Evolutionary conservation across 352 stramenopile species (phyloP), one percentile per base, ranked within the genome.

Genomic region (Phytopythium kandeliae): DNA sequence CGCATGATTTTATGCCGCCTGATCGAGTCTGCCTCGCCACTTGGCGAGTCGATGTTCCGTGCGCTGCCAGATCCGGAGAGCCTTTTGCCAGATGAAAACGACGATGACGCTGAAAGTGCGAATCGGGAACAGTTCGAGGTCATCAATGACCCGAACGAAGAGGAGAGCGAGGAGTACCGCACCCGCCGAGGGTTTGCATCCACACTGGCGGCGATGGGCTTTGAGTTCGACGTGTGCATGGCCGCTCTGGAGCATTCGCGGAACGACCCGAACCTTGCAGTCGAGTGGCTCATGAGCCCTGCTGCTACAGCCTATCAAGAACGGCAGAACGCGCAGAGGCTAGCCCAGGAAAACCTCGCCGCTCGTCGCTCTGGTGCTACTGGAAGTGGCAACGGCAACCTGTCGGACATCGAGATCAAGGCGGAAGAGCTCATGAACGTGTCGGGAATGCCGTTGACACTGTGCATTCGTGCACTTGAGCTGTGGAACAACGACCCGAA

Each of bases 201-300:
- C 1, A 93, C 78, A 6, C 57, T 95, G 25, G 82, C 82, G 35
- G 83, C 80, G 1, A 95, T 95, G 85, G 85, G 85, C 0, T 95
- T 95, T 33, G 85, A 92, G 49, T 92, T 95, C 58, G 85, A 93
- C 7, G 62, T 95, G 17, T 95, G 85, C 48, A 89, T 95, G 79
- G 64, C 72, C 22, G 85, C 85, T 12, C 60, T 95, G 6, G 82
- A 93, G 42, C 69, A 90, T 34, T 85, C 80, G 12, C 69, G 78
- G 10, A 85, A 95, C 57, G 85, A 95, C 30, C 85, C 83, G 2
- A 95, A 93, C 46, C 46, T 83, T 19, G 85, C 85, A 4, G 83
- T 92, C 5, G 85, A 95, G 55, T 95, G 85, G 85, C 60, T 95
- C 19, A 95, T 92, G 80, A 78, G 85, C 6, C 65, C 67, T 40